phyloP scores from a whole-genome alignment of 208 protist genomes.

The Leishmania guyanensis region DNA sequence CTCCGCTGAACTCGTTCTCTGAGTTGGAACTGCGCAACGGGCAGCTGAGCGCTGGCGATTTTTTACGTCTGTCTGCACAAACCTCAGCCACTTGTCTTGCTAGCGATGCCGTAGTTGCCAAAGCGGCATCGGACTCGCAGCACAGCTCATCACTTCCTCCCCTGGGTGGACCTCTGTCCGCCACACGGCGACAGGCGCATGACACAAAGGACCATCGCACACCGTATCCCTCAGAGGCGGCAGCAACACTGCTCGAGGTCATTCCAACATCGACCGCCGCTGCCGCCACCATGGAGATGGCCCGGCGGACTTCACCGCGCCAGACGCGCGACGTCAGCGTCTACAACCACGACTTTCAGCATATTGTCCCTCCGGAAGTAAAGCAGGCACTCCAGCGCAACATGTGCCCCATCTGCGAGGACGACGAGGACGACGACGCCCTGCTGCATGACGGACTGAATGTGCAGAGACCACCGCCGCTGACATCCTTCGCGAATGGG shows the following conservation, averaged over 20 bases:
- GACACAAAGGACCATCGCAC: not conserved
- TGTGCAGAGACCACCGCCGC: not conserved
- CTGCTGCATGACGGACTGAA: constrained; percentile 20
- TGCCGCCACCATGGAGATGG: not conserved
- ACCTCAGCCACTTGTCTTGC: not conserved
- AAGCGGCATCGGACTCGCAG: not conserved
- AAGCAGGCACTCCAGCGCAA: constrained; percentile 36
- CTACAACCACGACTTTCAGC: constrained; percentile 52
- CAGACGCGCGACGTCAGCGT: constrained; percentile 17
- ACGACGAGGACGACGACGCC: constrained; percentile 27
- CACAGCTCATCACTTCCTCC: not conserved
- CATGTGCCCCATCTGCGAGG: constrained; percentile 34
- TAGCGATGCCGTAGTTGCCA: not conserved
- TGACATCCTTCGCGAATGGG: constrained; percentile 1
- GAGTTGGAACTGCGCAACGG: constrained; percentile 30
- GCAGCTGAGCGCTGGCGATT: constrained; percentile 16
- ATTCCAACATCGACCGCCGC: not conserved
- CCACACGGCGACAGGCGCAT: not conserved
- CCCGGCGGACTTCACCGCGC: not conserved
- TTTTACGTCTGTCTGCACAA: not conserved
- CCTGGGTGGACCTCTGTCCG: no score
- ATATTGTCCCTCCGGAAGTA: constrained; percentile 37
- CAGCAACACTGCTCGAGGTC: not conserved
- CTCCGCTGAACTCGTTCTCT: constrained; percentile 24
- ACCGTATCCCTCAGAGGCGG: not conserved